phyloP scores from a whole-genome alignment of 164 flowering plant genomes.

The Umbellularia californica region DNA sequence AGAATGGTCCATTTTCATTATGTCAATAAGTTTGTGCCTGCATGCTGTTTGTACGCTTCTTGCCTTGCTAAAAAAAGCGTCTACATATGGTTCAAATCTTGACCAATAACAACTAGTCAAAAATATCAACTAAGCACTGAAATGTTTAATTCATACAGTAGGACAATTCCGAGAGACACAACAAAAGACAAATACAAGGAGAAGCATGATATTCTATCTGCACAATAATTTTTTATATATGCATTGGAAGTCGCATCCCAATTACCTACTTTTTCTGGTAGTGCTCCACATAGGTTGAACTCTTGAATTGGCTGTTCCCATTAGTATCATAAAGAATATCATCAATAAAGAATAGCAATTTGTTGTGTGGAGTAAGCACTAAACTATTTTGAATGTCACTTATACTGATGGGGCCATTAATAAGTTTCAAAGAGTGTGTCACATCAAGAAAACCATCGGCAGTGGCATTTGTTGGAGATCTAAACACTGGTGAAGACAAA shows the following conservation, averaged over 20 bases:
- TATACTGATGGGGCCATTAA: slow-evolving; percentile 37
- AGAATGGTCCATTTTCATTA: no score
- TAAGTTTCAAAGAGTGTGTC: slow-evolving; percentile 38
- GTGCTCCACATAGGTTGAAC: slow-evolving; percentile 45
- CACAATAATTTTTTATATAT: background rate
- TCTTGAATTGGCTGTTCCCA: slow-evolving; percentile 41
- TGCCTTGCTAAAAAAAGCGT: no score
- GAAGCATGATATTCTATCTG: background rate
- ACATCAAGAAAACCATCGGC: slow-evolving; percentile 14
- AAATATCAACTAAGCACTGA: no score
- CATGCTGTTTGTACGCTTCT: no score
- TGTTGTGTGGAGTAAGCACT: slow-evolving; percentile 62
- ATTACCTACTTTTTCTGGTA: slow-evolving; percentile 43
- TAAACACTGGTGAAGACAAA: slow-evolving; percentile 77
- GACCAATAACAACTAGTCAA: no score
- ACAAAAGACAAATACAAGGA: background rate
- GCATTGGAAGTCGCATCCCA: background rate
- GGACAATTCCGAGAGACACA: background rate
- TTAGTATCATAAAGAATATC: slow-evolving; percentile 38
- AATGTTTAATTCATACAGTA: no score
- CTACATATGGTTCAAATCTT: no score
- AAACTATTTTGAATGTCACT: slow-evolving; percentile 63
- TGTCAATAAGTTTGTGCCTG: no score
- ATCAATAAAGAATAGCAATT: slow-evolving; percentile 54
- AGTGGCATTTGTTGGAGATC: slow-evolving; percentile 16